Evolutionary conservation across 2,329 filamentous ascomycete genomes (phyloP), one percentile per base, ranked within the genome.

Genomic region (Pseudohalonectria lignicola): DNA sequence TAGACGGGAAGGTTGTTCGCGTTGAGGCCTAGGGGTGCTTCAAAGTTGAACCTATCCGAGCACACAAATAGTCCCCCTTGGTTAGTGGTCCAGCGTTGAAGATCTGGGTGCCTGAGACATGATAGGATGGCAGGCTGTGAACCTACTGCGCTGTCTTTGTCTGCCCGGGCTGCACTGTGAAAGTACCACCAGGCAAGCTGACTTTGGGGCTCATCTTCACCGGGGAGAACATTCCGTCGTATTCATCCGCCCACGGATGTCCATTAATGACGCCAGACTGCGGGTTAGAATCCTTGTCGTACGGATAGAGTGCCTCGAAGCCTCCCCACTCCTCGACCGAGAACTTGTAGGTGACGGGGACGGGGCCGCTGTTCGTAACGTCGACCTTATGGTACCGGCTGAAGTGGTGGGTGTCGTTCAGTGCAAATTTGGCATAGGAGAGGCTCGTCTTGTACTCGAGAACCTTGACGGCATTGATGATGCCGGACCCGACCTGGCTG

Each of bases 331-430:
- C 47, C 23, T 57, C 49, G 15, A 41, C 34, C 2, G 43, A 39
- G 33, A 52, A 43, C n/a, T 44, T 52, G 48, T 63, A 64, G 20
- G 49, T 54, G 32, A 59, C 46, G 8, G 51, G 46, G 13, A 51
- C 46, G n/a, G 43, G 44, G 28, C 55, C 61, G 23, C 48, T 50
- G 45, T 66, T 65, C 31, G 52, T 58, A 41, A 66, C 50, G 31
- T 41, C 46, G 18, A 51, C 17, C 2, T 39, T 39, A 42, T 53
- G 48, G 10, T 42, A 41, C 11, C 33, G 45, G 17, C 50, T 49
- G 41, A 66, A 59, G 45, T 63, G 45, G 17, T 52, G 52, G 11
- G 63, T 66, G 45, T 68, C 64, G 43, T 67, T 67, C 47, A 67
- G 60, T 19, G 54, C 52, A 28, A 68, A 53, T 43, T 57, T 62